Percentiles rank a stretch among this genome's conserved stretches.
Conservation (phyloP, 441 rosid genomes). For the Arabidopsis hybrid region DNA sequence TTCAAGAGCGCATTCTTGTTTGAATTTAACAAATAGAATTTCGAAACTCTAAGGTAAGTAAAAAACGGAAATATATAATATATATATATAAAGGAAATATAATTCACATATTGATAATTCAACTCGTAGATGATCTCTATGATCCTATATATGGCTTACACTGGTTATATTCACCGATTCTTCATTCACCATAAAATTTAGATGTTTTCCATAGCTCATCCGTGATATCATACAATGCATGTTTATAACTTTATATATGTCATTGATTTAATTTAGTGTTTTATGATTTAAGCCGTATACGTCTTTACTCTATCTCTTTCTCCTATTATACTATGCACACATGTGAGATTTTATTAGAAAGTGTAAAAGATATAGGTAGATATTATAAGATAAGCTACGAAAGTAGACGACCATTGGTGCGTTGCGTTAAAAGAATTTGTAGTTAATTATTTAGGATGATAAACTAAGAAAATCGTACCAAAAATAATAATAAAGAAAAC, state of each 20-base stretch:
- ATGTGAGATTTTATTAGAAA: neutral
- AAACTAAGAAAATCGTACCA: constrained; percentile 7
- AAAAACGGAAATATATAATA: neutral
- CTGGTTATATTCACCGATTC: neutral
- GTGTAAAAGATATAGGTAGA: neutral
- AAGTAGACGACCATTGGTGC: constrained; percentile 32
- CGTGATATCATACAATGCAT: constrained; percentile 1
- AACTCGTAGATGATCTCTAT: neutral
- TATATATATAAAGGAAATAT: neutral
- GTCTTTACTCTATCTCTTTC: neutral
- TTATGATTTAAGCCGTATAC: neutral
- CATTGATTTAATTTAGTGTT: neutral
- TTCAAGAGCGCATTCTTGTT: neutral
- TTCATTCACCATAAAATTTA: neutral
- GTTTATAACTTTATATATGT: neutral
- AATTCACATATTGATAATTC: neutral
- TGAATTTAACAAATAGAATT: neutral
- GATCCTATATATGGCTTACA: neutral
- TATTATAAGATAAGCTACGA: constrained; percentile 11
- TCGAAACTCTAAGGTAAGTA: neutral
- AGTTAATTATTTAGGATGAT: constrained; percentile 16
- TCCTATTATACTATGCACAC: neutral
- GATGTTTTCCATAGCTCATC: neutral
- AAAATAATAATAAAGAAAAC: constrained; percentile 22
- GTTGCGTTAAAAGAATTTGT: constrained; percentile 15